Base-by-base conservation (phyloP, 345 rosid genomes). In the Eucalyptus sp. region DNA sequence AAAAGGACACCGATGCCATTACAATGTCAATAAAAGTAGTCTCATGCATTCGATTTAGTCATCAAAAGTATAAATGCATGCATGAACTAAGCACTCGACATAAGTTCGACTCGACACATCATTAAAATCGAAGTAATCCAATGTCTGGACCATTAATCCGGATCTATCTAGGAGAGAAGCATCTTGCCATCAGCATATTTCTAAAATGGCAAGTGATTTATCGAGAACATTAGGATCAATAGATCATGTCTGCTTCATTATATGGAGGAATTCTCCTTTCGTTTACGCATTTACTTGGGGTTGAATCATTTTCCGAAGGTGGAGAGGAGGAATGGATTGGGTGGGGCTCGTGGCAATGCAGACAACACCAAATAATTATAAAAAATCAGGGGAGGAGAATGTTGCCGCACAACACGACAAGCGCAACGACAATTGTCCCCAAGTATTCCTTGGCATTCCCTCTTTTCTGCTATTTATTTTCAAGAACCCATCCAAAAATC, bases 401-500 rank as follows among this genome's bases (percentile, higher is more conserved):
- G 97, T 94, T 93, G 94, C 91, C 87, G 92, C 94, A 90, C 92
- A 90, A 92, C 88, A 94, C 86, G 96, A 93, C 96, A 93, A 90
- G 88, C 89, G 88, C 87, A 92, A 87, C 91, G 95, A 94, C 97
- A 94, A 93, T 62, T 62, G 91, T 90, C 91, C 91, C 92, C 94
- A 83, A 88, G 88, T 86, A 90, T 90, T 92, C 90, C 87, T 90
- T 86, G 71, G 87, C 89, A 84, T 89, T 90, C 60, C 7, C 81
- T 64, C 41, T 64, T 64, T 64, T 64, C 15, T 0, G 17, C 37
- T 7, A 4, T n/a, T 64, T 87, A 88, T 88, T 87, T 83, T 90
- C 52, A 92, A 89, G 88, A 90, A 91, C 76, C 92, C 56, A 54
- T 86, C 87, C 94, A 92, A 94, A 94, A 93, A 93, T 89, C 91